Conservation (phyloP, 1,284 basidiomycete genomes). For the Hemileia vastatrix region DNA sequence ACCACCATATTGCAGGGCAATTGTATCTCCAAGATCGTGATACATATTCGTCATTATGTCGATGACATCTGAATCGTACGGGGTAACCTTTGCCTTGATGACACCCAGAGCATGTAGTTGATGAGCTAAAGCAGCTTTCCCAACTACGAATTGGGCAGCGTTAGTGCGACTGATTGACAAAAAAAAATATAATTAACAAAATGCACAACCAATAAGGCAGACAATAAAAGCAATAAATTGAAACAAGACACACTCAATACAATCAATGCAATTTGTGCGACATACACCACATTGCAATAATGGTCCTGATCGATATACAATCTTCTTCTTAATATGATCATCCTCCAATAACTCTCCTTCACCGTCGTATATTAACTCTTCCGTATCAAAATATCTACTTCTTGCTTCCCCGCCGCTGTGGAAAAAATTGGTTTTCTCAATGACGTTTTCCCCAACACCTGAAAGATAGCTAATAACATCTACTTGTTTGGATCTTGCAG, state of each 20-base stretch:
- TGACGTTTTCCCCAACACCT: slow-evolving; percentile 86
- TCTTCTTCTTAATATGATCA: slow-evolving; percentile 63
- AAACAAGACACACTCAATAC: slow-evolving; percentile 56
- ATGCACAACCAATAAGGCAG: too few relatives aligned
- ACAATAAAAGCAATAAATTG: not conserved
- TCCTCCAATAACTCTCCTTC: slow-evolving; percentile 52
- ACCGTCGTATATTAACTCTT: slow-evolving; percentile 23
- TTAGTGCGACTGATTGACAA: slow-evolving; percentile 60
- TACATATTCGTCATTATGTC: slow-evolving; percentile 99
- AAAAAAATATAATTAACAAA: slow-evolving; percentile 1
- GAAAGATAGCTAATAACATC: slow-evolving; percentile 94
- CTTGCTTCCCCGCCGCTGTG: slow-evolving; percentile 52
- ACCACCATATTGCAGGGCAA: slow-evolving; percentile 92
- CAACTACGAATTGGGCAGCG: slow-evolving; percentile 94
- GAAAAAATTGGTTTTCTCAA: slow-evolving; percentile 87
- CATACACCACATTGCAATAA: slow-evolving; percentile 78
- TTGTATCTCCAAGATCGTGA: slow-evolving; percentile 88
- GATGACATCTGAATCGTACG: slow-evolving; percentile 89
- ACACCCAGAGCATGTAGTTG: slow-evolving; percentile 91
- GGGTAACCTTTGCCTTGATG: slow-evolving; percentile 68
- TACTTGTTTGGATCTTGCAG: slow-evolving; percentile 73
- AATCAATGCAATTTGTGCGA: slow-evolving; percentile 80
- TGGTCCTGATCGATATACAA: slow-evolving; percentile 47
- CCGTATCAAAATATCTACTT: slow-evolving; percentile 26
- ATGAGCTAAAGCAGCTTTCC: slow-evolving; percentile 86